Percentiles rank a stretch among this genome's conserved stretches.
These are phyloP conservation scores for Setaria viridis DNA, from an alignment of 202 grass and related monocot genomes.

Conservation along the genomic window DNA sequence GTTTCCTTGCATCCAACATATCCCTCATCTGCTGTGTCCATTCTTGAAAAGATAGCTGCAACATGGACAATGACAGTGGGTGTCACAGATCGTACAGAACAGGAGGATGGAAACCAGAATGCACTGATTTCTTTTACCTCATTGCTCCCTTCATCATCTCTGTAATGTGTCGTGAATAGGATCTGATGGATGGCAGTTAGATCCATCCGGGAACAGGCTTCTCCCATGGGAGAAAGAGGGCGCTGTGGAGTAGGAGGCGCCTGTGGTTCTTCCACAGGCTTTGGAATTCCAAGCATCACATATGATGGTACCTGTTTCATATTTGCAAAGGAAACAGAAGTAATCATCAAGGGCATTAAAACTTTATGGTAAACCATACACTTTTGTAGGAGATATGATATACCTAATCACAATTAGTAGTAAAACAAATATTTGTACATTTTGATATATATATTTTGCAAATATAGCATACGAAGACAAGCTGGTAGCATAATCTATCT, in stretches of 20 bases:
- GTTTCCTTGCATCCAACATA: constrained; percentile 88
- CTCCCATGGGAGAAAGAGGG: constrained; percentile 86
- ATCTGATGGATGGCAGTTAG: constrained; percentile 94
- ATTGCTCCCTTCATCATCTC: constrained; percentile 87
- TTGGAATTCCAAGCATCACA: constrained; percentile 83
- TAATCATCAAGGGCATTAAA: constrained; percentile 14
- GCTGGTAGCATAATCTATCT: neutral
- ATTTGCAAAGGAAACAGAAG: constrained; percentile 13
- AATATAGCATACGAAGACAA: neutral
- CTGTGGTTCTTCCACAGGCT: constrained; percentile 61
- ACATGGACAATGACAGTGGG: neutral
- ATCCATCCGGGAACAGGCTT: constrained; percentile 95
- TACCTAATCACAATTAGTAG: neutral
- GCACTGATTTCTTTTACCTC: constrained; percentile 63
- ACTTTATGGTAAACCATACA: neutral
- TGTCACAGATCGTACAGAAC: constrained; percentile 20
- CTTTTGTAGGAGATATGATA: constrained; percentile 22
- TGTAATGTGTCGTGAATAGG: constrained; percentile 69
- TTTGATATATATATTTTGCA: neutral
- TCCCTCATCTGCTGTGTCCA: constrained; percentile 99
- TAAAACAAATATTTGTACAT: constrained; percentile 14
- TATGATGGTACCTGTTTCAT: constrained; percentile 76
- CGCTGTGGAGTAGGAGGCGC: constrained; percentile 60
- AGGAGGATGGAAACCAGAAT: constrained; percentile 12
- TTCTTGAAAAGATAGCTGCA: constrained; percentile 96